Base-by-base conservation (phyloP, 2,329 filamentous ascomycete genomes). In the Ceratocystis eucalypticola region DNA sequence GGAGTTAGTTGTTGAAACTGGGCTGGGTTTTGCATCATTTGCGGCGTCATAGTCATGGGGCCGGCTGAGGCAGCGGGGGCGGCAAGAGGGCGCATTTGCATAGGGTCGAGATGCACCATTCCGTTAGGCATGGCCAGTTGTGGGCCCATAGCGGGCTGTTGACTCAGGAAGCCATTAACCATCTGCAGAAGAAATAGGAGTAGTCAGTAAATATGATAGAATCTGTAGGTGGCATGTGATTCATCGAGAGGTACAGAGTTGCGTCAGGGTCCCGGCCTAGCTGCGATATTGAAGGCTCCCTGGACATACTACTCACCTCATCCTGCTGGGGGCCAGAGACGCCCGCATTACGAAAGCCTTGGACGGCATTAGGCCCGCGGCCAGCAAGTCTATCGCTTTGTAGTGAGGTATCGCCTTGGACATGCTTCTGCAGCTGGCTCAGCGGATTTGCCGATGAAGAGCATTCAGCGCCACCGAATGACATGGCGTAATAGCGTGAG, bases 381-480 rank as follows among this genome's bases (percentile, higher is more conserved):
- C 89, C 90, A 68, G 89, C 86, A 69, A 97, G 80, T 68, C 94
- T 85, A 76, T 99, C 94, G 72, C 92, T 84, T 78, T 97, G 94
- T 67, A 97, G 80, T 67, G 89, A 94, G 78, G 92, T 96, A 79
- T 99, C 94, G 82, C 96, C 91, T 74, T 95, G 89, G 67, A 94
- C 90, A 76, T 96, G 92, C 77, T 99, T 99, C 70, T 92, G 91
- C 76, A 99, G 96, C 80, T 97, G 94, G 74, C 90, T 93, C 72
- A 99, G 86, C 67, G 95, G 94, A 77, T 99, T 99, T 73, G 88
- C 91, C 70, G 89, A 91, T 69, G 94, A 95, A 66, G 93, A 97
- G 82, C 94, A 99, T 79, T 97, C 94, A 72, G 93, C 89, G 72
- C 93, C 92, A 76, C 90, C 90, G 76, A 99, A 97, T 66, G 93